A percentile compares a stretch with the other conserved stretches of the same genome.
Evolutionary conservation across 768 basidiomycete species (phyloP).

Genomic region (Ramaria sp.): DNA sequence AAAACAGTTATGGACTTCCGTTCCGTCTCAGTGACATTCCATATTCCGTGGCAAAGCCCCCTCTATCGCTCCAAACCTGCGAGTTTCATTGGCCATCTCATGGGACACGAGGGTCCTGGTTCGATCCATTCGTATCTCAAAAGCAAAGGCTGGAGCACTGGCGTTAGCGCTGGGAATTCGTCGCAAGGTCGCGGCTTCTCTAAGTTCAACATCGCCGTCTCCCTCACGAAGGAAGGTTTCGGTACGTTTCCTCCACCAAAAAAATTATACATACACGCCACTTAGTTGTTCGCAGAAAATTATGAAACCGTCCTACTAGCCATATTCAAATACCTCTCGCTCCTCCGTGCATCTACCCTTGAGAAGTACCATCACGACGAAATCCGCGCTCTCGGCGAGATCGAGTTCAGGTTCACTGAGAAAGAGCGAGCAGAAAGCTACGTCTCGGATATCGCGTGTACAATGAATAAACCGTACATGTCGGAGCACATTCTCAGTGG

Average conservation of each 20-base stretch:
- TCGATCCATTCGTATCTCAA: constrained; percentile 41
- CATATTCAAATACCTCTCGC: constrained; percentile 27
- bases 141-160: constrained; percentile 30
- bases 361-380: constrained; percentile 26
- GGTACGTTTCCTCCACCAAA: constrained; percentile 20
- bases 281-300: constrained; percentile 21
- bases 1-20: constrained; percentile 31
- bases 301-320: constrained; percentile 26
- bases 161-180: constrained; percentile 27
- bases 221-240: constrained; percentile 39
- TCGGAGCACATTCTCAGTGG: constrained; percentile 63
- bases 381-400: constrained; percentile 28
- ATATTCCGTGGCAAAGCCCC: constrained; percentile 27
- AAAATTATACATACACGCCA: not conserved
- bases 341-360: constrained; percentile 10
- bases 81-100: constrained; percentile 32
- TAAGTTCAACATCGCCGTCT: constrained; percentile 27
- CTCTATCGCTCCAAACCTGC: constrained; percentile 30
- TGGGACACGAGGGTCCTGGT: constrained; percentile 42
- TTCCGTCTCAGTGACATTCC: constrained; percentile 26
- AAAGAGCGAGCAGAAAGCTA: constrained; percentile 60
- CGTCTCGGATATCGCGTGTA: constrained; percentile 62
- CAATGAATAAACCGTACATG: constrained; percentile 70
- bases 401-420: constrained; percentile 34
- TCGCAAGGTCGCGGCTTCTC: constrained; percentile 24